These are phyloP conservation scores for Trichoderma breve DNA, from an alignment of 2,329 filamentous ascomycete species.

Conservation along the genomic window DNA sequence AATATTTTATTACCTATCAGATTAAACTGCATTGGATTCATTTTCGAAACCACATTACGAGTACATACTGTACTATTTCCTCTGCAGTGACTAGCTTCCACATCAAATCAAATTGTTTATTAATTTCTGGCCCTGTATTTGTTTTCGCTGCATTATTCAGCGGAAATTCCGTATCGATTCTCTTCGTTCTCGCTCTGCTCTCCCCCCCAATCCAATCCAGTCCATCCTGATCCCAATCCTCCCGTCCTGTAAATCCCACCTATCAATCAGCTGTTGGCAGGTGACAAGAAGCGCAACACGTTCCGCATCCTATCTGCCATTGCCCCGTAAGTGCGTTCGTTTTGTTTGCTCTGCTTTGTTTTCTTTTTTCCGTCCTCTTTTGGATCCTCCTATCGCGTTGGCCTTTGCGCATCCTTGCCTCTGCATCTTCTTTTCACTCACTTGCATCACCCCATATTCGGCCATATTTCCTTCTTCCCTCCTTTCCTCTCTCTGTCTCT, in stretches of 20 bases:
- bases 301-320: not conserved
- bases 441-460: too few relatives aligned
- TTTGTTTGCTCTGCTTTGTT: not conserved
- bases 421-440: not conserved
- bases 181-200: too few relatives aligned
- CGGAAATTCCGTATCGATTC: too few relatives aligned
- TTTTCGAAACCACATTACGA: too few relatives aligned
- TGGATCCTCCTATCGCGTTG: not conserved
- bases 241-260: not conserved
- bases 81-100: too few relatives aligned
- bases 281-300: not conserved
- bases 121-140: not conserved
- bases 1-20: not conserved
- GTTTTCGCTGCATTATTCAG: too few relatives aligned
- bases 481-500: not conserved
- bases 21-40: not conserved
- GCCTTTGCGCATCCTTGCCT: not conserved
- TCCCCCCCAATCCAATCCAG: too few relatives aligned
- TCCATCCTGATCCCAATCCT: too few relatives aligned
- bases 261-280: not conserved
- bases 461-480: too few relatives aligned
- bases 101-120: not conserved
- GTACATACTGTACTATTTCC: too few relatives aligned
- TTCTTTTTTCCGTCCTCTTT: not conserved
- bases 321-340: not conserved